A percentile compares a stretch with the other conserved stretches of the same genome.
Conservation (phyloP, 1,284 basidiomycete species). For the Polyporus tsugae region DNA sequence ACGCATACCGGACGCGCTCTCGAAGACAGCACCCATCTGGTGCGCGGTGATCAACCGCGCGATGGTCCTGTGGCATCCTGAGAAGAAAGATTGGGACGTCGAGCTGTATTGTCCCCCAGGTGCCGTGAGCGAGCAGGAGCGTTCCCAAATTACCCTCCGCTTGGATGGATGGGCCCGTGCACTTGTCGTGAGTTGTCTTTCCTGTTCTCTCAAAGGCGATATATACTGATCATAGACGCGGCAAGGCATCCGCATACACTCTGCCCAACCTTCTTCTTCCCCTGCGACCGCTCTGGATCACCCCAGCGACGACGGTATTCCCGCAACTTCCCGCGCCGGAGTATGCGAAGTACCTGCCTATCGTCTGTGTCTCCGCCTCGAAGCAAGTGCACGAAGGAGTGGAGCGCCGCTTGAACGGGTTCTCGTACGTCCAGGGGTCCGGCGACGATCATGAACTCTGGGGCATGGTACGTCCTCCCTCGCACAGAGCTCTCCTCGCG, state of each 20-base stretch:
- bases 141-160: conserved; percentile 70
- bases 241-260: conserved; percentile 59
- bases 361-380: conserved; percentile 85
- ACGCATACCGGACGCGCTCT: conserved; percentile 92
- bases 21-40: conserved; percentile 97
- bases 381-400: conserved; percentile 64
- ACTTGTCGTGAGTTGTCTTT: conserved; percentile 57
- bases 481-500: no score
- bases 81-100: conserved; percentile 54
- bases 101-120: conserved; percentile 72
- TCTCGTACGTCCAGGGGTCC: conserved; percentile 86
- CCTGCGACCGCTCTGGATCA: conserved; percentile 75
- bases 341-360: conserved; percentile 57
- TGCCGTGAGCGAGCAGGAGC: conserved; percentile 75
- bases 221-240: neutral
- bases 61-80: conserved; percentile 39
- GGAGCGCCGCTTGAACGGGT: conserved; percentile 68
- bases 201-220: neutral
- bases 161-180: conserved; percentile 73
- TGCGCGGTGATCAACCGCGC: conserved; percentile 92
- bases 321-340: conserved; percentile 46
- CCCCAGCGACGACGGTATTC: conserved; percentile 58
- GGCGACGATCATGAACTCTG: conserved; percentile 92
- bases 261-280: conserved; percentile 58
- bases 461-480: conserved; percentile 64